Base-by-base conservation (phyloP, 2,329 filamentous ascomycete species). In the Plenodomus tracheiphilus region DNA sequence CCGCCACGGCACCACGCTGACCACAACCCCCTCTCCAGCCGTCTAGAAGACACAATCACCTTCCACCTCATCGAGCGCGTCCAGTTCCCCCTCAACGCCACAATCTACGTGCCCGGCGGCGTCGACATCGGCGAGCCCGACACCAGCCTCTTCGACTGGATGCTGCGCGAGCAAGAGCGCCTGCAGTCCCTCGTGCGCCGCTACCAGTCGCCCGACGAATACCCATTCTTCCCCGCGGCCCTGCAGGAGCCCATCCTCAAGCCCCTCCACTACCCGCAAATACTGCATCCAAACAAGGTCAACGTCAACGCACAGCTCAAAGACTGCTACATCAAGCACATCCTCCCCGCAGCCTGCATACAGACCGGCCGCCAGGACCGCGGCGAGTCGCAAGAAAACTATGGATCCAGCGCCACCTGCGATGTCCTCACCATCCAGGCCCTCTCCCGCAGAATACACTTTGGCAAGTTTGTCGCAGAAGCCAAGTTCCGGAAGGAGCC, bases 401-500 rank as follows among this genome's bases (percentile, higher is more conserved):
- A 97, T 76, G 94, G 94, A 15, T 95, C 89, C 5, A 82, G 92
- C 1, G 93, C 91, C 1, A 96, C 91, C 1, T 91, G 88, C 70
- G 94, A 99, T 74, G 94, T 99, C 53, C 82, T 84, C 44, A 93
- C 89, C 64, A 79, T 99, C 56, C 94, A 99, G 77, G 89, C 94
- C 3, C 77, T 99, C 39, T 95, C 90, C 34, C 83, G 93, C 36
- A 81, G 94, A 46, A 94, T 99, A 61, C 94, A 99, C 75, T 99
- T 96, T 76, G 94, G 94, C 61, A 99, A 97, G 77, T 97, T 97
- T 66, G 94, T 99, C 8, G 94, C 94, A 37, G 94, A 99, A 80
- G 86, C 87, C 51, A 99, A 99, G 77, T 99, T 97, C 75, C 83
- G 83, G 62, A 86, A 88, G 39, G 89, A 97, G 61, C 82, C 85